Evolutionary conservation across 2,329 filamentous ascomycete genomes (phyloP).

Genomic region (Botryotinia calthae): DNA sequence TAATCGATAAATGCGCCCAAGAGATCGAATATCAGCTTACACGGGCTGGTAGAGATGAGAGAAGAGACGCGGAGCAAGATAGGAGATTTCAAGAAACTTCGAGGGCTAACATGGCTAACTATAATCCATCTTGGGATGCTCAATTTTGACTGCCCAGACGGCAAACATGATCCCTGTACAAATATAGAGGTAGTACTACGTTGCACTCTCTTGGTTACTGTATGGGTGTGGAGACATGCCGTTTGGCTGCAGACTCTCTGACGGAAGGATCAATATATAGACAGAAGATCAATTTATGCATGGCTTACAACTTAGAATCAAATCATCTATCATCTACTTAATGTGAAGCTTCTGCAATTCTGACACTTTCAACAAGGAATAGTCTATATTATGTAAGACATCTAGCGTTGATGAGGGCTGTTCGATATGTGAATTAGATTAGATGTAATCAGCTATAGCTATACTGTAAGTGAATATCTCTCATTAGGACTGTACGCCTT

Average conservation of each 20-base stretch:
- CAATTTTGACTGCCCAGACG: neutral
- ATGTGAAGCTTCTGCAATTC: neutral
- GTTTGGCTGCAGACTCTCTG: neutral
- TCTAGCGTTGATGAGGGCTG: no score
- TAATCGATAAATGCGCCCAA: neutral
- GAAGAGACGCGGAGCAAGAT: neutral
- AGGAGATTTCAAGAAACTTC: neutral
- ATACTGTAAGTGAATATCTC: no score
- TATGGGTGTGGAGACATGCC: neutral
- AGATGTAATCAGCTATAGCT: no score
- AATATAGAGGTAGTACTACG: neutral
- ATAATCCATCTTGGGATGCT: neutral
- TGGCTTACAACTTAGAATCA: neutral
- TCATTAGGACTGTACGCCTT: no score
- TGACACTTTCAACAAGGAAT: neutral
- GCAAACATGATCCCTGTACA: neutral
- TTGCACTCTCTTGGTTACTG: neutral
- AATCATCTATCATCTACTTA: neutral
- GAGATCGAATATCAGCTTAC: neutral
- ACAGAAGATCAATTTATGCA: neutral
- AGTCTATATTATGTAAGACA: no score
- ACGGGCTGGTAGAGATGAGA: neutral
- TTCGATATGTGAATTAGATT: no score
- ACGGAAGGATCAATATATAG: neutral
- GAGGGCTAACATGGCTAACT: neutral